Base-by-base conservation (phyloP, 1,284 basidiomycete species). In the Cystobasidium sp. region DNA sequence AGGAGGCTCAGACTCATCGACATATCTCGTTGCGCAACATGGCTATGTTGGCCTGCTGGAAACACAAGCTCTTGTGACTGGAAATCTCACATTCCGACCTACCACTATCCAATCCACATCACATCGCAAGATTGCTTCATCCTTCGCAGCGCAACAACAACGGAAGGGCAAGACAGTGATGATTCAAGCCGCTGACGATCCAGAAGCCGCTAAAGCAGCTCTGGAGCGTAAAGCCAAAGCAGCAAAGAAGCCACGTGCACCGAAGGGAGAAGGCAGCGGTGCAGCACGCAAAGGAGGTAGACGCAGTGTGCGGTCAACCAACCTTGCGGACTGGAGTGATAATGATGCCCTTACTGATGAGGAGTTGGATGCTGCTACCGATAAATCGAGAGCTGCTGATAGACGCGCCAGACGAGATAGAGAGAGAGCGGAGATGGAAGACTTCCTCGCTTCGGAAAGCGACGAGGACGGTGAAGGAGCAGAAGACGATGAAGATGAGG, bases 21-120 rank as follows among this genome's bases (percentile, higher is more conserved):
- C 92, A 8, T 96, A 95, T 83, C 88, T 95, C 75, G 91, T 94
- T 75, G 91, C 93, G 12, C 92, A 94, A 78, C 93, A 96, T 84
- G 90, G 91, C 79, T 89, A 90, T 64, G 91, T 91, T 6, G 88
- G 91, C 76, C 88, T 96, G 22, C 85, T 94, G 51, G 92, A 95
- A 82, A 87, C 91, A 24, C 92, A 95, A 82, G 89, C 90, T 0
- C 85, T 91, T 75, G 86, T 96, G 75, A 90, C 91, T 1, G 93
- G 92, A 43, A 88, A 89, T 78, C 89, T 96, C 86, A 87, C 89
- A 20, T 85, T 96, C 77, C 89, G 90, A 10, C 94, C 93, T 0
- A 92, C 91, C 9, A 90, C 91, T 75, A 92, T 95, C 88, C 90
- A 93, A 80, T 92, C 91, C 10, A 90, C 92, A 81, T 93, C 92